Base-by-base conservation (phyloP, 805 yeast species). In the Yamadazyma olivae region DNA sequence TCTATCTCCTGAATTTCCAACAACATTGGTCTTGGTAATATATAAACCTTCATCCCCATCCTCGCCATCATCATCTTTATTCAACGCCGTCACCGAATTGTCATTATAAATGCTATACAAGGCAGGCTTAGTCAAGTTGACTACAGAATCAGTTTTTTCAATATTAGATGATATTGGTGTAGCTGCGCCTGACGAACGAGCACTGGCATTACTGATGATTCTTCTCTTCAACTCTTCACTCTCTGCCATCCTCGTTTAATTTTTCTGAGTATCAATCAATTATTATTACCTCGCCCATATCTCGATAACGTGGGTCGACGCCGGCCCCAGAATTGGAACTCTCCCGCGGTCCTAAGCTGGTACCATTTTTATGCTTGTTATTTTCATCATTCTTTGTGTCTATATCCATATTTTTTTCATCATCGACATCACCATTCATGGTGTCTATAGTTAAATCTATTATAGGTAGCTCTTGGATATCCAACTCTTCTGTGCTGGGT, bases 51-150 rank as follows among this genome's bases (percentile, higher is more conserved):
- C 7, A 19, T 28, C 34, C 13, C 32, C 25, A 13, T 14, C 15
- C 7, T 36, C 41, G 8, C 33, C 40, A 15, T 45, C 49, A 15
- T 54, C 54, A 12, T 48, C 43, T 30, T 52, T 62, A 50, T 48
- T 57, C 42, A 61, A 59, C 53, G 58, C 70, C 42, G 57, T 43
- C 16, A 54, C 50, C 20, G 72, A 61, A n/a, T 64, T 55, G 24
- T 70, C 70, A 40, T 70, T 74, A 49, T 73, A 77, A 27, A 76
- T 63, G 1, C 74, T 71, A 48, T 68, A 76, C 35, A 77, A 57
- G 4, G 73, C 62, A 6, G 81, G 77, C 45, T 66, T 70, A 21
- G 79, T 74, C 43, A 76, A 56, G 41, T 68, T 72, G 44, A 66
- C 48, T 14, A 72, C 64, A 15, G 78, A 71, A 26, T 62, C 67